Evolutionary conservation across 2,329 filamentous ascomycete genomes (phyloP).

Genomic region (Colletotrichum australisinense): DNA sequence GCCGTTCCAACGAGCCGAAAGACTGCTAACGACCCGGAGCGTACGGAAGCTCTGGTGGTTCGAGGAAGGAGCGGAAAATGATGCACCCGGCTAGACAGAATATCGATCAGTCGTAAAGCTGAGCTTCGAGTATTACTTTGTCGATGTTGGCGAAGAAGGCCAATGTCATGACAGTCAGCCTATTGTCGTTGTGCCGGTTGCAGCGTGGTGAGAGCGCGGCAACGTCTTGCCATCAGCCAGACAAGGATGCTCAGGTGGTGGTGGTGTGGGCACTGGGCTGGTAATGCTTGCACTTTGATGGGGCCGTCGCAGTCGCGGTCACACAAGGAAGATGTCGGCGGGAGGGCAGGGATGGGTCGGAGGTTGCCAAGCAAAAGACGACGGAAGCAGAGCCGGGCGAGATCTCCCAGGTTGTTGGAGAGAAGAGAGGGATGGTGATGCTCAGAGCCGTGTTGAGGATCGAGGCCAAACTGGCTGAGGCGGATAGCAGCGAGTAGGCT

Average conservation of each 20-base stretch:
- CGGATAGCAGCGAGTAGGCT: conserved; percentile 10
- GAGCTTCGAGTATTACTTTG: neutral
- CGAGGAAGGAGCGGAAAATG: neutral
- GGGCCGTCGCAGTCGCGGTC: conserved; percentile 5
- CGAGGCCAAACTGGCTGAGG: neutral
- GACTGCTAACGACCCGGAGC: neutral
- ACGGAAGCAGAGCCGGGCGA: conserved; percentile 11
- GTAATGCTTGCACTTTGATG: conserved; percentile 22
- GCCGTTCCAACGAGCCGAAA: conserved; percentile 1
- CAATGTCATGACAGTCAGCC: conserved; percentile 3
- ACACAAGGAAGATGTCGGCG: conserved; percentile 8
- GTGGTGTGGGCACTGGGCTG: conserved; percentile 25
- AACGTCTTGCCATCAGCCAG: neutral
- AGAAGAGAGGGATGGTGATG: neutral
- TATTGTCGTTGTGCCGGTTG: conserved; percentile 13
- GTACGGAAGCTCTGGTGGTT: neutral
- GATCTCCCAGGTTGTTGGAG: neutral
- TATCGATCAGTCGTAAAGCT: neutral
- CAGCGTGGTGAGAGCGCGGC: conserved; percentile 9
- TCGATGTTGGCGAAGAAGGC: neutral
- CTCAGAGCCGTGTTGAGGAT: neutral
- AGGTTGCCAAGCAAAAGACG: conserved; percentile 12
- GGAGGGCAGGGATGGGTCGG: conserved; percentile 14
- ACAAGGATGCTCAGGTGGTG: conserved; percentile 30
- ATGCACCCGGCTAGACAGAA: neutral